Evolutionary conservation across 805 yeast genomes (phyloP).

Genomic region (Metschnikowia drakensbergensis): DNA sequence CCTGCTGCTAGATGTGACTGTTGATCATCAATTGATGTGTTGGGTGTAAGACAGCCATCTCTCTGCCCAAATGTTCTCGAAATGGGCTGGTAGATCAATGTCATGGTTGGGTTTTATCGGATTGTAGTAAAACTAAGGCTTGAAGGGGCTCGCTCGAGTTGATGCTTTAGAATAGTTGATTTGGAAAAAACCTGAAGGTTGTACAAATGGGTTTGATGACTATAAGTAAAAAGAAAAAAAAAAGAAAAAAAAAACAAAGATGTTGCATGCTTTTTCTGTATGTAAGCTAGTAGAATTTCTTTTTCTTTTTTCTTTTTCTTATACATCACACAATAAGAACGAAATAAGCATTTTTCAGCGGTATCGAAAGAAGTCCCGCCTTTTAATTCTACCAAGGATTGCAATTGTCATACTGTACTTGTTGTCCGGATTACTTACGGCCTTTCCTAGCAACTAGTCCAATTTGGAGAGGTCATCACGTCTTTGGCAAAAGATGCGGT

Average conservation of each 20-base stretch:
- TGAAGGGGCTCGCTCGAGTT: background rate
- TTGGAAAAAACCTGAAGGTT: background rate
- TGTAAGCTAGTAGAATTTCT: slow-evolving; percentile 14
- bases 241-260: slow-evolving; percentile 7
- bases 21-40: slow-evolving; percentile 15
- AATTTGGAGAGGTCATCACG: slow-evolving; percentile 3
- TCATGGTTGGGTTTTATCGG: slow-evolving; percentile 17
- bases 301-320: slow-evolving; percentile 9
- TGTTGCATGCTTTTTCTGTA: slow-evolving; percentile 13
- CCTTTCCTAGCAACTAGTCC: background rate
- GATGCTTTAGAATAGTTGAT: background rate
- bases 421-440: background rate
- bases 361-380: background rate
- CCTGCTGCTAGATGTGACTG: background rate
- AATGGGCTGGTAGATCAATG: slow-evolving; percentile 33
- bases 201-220: slow-evolving; percentile 4
- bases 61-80: slow-evolving; percentile 27
- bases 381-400: background rate
- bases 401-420: background rate
- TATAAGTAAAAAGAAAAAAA: slow-evolving; percentile 9
- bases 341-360: background rate
- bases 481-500: background rate
- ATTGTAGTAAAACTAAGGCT: background rate
- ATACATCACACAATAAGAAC: background rate
- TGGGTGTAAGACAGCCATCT: slow-evolving; percentile 34